Percentiles rank a stretch among this genome's conserved stretches.
phyloP scores from a whole-genome alignment of 176 grass and related monocot genomes.

The Phragmites australis region DNA sequence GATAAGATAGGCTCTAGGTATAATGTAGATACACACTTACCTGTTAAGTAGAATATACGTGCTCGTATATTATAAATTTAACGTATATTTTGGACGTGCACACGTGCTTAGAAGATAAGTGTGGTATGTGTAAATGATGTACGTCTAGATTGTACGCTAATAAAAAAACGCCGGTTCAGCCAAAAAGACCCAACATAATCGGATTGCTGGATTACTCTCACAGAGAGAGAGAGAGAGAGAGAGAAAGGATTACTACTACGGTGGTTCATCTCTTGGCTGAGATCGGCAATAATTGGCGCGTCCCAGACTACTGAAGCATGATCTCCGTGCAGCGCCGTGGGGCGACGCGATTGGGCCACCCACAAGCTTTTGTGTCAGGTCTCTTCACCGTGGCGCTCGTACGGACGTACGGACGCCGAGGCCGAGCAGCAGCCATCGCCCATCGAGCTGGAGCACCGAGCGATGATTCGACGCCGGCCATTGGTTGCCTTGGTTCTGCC shows the following conservation, averaged over 20 bases:
- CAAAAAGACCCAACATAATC: too few relatives aligned
- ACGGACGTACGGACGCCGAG: neutral
- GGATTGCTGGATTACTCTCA: too few relatives aligned
- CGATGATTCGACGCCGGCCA: conserved; percentile 30
- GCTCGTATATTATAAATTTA: too few relatives aligned
- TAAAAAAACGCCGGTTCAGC: too few relatives aligned
- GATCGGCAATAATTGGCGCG: conserved; percentile 9
- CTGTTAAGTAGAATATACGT: too few relatives aligned
- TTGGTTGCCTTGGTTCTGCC: neutral
- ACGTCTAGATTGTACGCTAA: too few relatives aligned
- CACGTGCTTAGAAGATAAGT: too few relatives aligned
- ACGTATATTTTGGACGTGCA: too few relatives aligned
- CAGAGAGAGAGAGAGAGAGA: too few relatives aligned
- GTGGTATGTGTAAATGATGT: too few relatives aligned
- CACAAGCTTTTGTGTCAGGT: conserved; percentile 12
- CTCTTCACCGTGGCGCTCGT: neutral
- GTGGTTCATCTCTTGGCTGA: neutral
- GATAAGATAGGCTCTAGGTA: too few relatives aligned
- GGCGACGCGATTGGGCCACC: neutral
- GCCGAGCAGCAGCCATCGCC: neutral
- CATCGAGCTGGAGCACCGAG: neutral
- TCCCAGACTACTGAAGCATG: neutral
- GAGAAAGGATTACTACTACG: neutral
- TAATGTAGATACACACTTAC: too few relatives aligned
- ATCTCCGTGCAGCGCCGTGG: conserved; percentile 12